These are phyloP conservation scores for Cyathus striatus DNA, from an alignment of 768 basidiomycete species.

Conservation along the genomic window DNA sequence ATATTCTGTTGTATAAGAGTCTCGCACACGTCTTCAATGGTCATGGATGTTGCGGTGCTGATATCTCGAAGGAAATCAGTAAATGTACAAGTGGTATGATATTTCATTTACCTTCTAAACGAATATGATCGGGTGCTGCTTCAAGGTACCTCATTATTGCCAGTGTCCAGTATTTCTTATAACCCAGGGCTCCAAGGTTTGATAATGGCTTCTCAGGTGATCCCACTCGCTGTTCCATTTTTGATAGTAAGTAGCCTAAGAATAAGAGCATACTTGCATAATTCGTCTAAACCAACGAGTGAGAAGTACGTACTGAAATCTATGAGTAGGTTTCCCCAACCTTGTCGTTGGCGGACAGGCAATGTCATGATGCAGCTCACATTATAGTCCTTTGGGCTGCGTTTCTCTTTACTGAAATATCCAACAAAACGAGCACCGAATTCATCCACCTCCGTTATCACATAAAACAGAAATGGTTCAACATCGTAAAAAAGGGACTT, in stretches of 20 bases:
- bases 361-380: conserved; percentile 99
- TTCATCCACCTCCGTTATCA: conserved; percentile 90
- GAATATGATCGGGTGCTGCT: conserved; percentile 52
- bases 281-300: neutral
- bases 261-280: conserved; percentile 3
- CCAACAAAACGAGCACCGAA: conserved; percentile 92
- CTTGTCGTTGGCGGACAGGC: conserved; percentile 88
- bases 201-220: conserved; percentile 97
- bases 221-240: conserved; percentile 86
- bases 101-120: conserved; percentile 77
- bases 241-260: conserved; percentile 94
- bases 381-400: conserved; percentile 93
- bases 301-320: conserved; percentile 81
- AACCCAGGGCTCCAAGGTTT: conserved; percentile 87
- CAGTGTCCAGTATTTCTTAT: conserved; percentile 92
- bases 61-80: conserved; percentile 70
- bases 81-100: neutral
- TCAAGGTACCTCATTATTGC: conserved; percentile 75
- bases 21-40: conserved; percentile 77
- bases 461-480: conserved; percentile 98
- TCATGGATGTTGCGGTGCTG: conserved; percentile 83
- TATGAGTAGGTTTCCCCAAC: conserved; percentile 96
- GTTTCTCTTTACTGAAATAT: conserved; percentile 98
- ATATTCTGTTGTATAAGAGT: conserved; percentile 71
- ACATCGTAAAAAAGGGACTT: conserved; percentile 99